phyloP scores from a whole-genome alignment of 805 yeast species.

The Suhomyces pyralidae region DNA sequence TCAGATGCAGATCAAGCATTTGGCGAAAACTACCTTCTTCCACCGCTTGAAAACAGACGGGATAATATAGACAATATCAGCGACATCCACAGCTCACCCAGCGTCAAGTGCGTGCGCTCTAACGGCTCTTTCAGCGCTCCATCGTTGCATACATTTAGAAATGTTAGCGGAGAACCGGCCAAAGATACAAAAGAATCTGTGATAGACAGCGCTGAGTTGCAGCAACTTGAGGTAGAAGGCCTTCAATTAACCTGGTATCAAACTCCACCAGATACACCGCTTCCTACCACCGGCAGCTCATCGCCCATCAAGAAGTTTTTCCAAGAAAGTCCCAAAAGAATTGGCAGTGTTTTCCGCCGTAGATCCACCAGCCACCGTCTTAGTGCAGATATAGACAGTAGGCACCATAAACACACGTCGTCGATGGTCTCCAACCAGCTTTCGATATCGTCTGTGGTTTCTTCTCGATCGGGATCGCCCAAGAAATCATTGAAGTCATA shows the following conservation, averaged over 20 bases:
- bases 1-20: conserved; percentile 2
- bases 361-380: conserved; percentile 7
- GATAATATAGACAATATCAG: conserved; percentile 29
- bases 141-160: conserved; percentile 38
- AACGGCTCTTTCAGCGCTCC: conserved; percentile 38
- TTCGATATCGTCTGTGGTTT: conserved; percentile 23
- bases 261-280: conserved; percentile 9
- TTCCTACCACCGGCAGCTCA: conserved; percentile 10
- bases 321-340: conserved; percentile 28
- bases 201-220: neutral
- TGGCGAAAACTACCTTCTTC: neutral
- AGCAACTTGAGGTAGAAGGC: neutral
- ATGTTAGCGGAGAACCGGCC: conserved; percentile 8
- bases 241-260: conserved; percentile 6
- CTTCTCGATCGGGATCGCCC: conserved; percentile 33
- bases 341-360: conserved; percentile 20
- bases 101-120: conserved; percentile 5
- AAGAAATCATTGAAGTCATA: conserved; percentile 25
- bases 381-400: conserved; percentile 4
- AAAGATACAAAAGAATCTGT: neutral
- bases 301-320: conserved; percentile 35
- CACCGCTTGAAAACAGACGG: conserved; percentile 10
- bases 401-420: conserved; percentile 24
- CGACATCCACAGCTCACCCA: conserved; percentile 16
- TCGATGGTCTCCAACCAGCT: conserved; percentile 25